Evolutionary conservation across 495 filamentous ascomycete genomes (phyloP), one percentile per base, ranked within the genome.

Genomic region (Emericellopsis terricola): DNA sequence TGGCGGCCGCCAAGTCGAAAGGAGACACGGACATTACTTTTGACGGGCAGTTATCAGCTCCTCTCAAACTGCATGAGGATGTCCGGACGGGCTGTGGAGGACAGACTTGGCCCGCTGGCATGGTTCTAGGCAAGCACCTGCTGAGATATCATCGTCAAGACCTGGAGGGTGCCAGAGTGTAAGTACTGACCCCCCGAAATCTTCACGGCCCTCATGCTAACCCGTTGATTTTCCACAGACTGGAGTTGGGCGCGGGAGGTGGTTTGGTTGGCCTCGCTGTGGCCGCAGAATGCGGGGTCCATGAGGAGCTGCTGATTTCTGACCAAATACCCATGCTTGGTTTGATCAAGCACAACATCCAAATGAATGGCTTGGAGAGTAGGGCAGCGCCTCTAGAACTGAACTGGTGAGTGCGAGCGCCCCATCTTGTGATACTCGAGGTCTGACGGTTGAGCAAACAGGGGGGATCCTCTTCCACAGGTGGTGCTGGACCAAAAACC

Each of bases 191-290:
- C 36, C 37, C 15, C 19, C 28, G 37, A 18, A 6, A 15, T 32
- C 37, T 32, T 31, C 6, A 21, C 26, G 11, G 28, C 23, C 37
- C 42, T 34, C 31, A 33, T 33, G 16, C 30, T 33, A 8, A 20
- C 24, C 24, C 26, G 14, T 11, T 26, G 23, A 26, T 13, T 29
- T 38, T 28, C 40, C 38, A 29, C 52, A 94, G 89, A 51, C 59
- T 94, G 48, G 89, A 96, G 55, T 64, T 97, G 29, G 89, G 89
- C 34, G 83, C 89, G 40, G 89, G 89, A 16, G 81, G 85, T 24
- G 89, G 89, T 8, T 65, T 96, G 27, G 84, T 92, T 28, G 83
- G 77, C 13, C 61, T 83, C 29, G 73, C 70, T 10, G 62, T 81
- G 21, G 77, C 78, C 9, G 51, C 62, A 26, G 73, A 65, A 19